Evolutionary conservation across 345 rosid species (phyloP).

Genomic region (Cochlearia excelsa): DNA sequence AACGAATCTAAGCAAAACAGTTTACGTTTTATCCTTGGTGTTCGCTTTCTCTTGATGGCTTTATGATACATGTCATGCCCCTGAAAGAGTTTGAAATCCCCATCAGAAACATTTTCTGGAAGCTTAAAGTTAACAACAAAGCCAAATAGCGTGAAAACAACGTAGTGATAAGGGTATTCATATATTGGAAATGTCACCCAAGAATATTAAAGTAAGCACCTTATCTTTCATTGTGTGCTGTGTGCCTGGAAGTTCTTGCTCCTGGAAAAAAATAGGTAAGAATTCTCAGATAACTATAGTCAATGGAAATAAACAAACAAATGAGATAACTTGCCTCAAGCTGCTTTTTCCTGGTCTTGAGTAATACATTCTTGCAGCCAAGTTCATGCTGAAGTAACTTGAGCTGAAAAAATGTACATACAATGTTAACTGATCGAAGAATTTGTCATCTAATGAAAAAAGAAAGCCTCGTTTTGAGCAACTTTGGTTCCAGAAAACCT

Average conservation of each 20-base stretch:
- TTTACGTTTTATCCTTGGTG: slow-evolving; percentile 42
- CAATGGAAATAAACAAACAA: not conserved
- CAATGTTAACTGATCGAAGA: slow-evolving; percentile 15
- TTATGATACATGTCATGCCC: slow-evolving; percentile 29
- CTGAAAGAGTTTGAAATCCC: slow-evolving; percentile 28
- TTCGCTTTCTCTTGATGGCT: slow-evolving; percentile 40
- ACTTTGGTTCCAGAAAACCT: slow-evolving; percentile 25
- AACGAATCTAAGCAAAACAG: slow-evolving; percentile 10
- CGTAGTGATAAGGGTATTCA: not conserved
- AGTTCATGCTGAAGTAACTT: slow-evolving; percentile 68
- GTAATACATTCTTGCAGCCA: slow-evolving; percentile 57
- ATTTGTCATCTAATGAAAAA: not conserved
- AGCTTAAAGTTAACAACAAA: slow-evolving; percentile 37
- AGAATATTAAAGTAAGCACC: slow-evolving; percentile 29
- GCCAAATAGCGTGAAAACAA: slow-evolving; percentile 28
- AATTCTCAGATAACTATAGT: slow-evolving; percentile 7
- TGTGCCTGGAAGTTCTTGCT: slow-evolving; percentile 31
- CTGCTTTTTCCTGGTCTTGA: slow-evolving; percentile 32
- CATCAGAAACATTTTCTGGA: slow-evolving; percentile 29
- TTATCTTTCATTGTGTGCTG: slow-evolving; percentile 30
- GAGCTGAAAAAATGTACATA: slow-evolving; percentile 44
- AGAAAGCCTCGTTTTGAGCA: slow-evolving; percentile 20
- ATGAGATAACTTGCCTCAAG: slow-evolving; percentile 28
- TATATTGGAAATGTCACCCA: not conserved
- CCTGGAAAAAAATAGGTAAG: slow-evolving; percentile 32